A percentile compares a stretch with the other conserved stretches of the same genome.
These are phyloP conservation scores for Calcarisporium arbuscula DNA, from an alignment of 2,329 filamentous ascomycete genomes.

Conservation along the genomic window DNA sequence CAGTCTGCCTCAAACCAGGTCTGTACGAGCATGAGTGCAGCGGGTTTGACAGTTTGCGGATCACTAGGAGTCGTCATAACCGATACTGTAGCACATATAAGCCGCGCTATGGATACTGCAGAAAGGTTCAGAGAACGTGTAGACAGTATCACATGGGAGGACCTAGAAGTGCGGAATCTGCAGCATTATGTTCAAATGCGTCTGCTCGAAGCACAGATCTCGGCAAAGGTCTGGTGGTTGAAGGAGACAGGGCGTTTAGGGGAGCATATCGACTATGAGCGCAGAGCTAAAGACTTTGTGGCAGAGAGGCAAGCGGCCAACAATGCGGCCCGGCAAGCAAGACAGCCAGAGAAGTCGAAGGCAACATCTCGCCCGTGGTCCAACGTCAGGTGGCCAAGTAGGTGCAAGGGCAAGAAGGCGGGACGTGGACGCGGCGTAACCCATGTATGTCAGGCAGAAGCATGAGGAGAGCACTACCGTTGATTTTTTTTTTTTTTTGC, in stretches of 20 bases:
- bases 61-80: conserved; percentile 14
- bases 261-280: conserved; percentile 39
- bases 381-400: conserved; percentile 17
- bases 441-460: conserved; percentile 1
- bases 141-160: conserved; percentile 10
- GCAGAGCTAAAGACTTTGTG: conserved; percentile 39
- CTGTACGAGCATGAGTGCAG: too few species aligned
- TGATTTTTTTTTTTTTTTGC: not conserved
- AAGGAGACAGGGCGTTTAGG: conserved; percentile 42
- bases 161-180: conserved; percentile 18
- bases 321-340: conserved; percentile 19
- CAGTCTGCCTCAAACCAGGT: conserved; percentile 22
- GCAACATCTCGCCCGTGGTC: conserved; percentile 12
- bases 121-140: too few species aligned
- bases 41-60: conserved; percentile 18
- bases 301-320: conserved; percentile 28
- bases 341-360: conserved; percentile 18
- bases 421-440: conserved; percentile 1
- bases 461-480: not conserved
- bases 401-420: conserved; percentile 8
- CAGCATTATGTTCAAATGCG: conserved; percentile 36
- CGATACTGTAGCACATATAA: conserved; percentile 15
- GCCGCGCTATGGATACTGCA: too few species aligned
- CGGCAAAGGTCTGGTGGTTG: conserved; percentile 52
- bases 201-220: conserved; percentile 47